Conservation (phyloP, 176 grass and related monocot genomes). For the Raddia distichophylla region DNA sequence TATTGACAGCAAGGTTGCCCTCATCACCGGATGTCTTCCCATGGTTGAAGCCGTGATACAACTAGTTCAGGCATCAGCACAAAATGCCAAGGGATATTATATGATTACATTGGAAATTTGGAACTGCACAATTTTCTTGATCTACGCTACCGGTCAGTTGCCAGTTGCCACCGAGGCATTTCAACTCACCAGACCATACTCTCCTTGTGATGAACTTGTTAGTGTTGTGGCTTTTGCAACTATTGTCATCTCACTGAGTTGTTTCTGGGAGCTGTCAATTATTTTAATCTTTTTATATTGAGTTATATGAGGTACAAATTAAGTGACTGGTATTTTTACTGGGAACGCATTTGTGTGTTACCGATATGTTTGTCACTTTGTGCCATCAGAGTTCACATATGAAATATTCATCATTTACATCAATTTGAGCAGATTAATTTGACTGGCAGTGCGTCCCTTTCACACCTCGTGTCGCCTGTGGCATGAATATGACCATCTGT, state of each 20-base stretch:
- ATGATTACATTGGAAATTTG: neutral
- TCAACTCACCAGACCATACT: neutral
- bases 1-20: slow-evolving; percentile 77
- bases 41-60: slow-evolving; percentile 72
- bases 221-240: neutral
- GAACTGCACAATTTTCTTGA: neutral
- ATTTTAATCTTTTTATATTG: neutral
- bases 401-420: neutral
- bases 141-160: neutral
- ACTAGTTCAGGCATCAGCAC: neutral
- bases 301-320: neutral
- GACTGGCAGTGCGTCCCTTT: neutral
- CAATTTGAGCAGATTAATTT: neutral
- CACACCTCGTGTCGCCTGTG: no score
- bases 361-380: neutral
- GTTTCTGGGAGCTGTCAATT: neutral
- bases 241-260: slow-evolving; percentile 1
- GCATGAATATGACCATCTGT: no score
- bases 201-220: neutral
- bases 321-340: neutral
- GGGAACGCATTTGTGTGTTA: neutral
- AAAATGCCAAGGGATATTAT: slow-evolving; percentile 2
- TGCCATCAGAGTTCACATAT: neutral
- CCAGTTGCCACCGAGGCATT: neutral
- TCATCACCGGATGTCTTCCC: slow-evolving; percentile 86